Percentiles rank a stretch among this genome's conserved stretches.
phyloP scores from a whole-genome alignment of 768 basidiomycete genomes.

The Collybia sp. region DNA sequence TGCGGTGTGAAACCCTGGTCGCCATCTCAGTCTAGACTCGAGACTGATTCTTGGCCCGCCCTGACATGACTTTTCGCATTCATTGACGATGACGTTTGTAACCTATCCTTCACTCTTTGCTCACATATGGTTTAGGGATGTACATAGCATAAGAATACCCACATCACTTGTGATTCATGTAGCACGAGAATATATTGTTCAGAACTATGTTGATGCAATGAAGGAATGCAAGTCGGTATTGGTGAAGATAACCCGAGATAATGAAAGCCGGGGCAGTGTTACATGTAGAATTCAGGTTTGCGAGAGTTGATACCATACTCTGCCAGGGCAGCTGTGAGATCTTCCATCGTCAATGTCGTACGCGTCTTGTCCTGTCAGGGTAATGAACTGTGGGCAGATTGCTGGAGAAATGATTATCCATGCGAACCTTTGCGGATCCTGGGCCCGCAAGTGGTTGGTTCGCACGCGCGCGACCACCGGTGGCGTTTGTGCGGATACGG shows the following conservation, averaged over 20 bases:
- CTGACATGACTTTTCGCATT: too few species aligned
- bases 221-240: too few species aligned
- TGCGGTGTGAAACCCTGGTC: too few species aligned
- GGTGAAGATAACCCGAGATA: background rate
- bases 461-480: slow-evolving; percentile 64
- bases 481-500: slow-evolving; percentile 86
- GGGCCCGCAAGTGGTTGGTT: slow-evolving; percentile 54
- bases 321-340: slow-evolving; percentile 85
- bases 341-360: slow-evolving; percentile 96
- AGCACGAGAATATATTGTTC: too few species aligned
- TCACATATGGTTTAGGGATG: too few species aligned
- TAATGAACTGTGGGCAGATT: slow-evolving; percentile 1
- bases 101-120: too few species aligned
- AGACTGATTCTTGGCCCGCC: too few species aligned
- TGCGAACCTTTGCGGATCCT: slow-evolving; percentile 58
- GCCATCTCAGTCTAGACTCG: too few species aligned
- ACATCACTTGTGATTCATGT: too few species aligned
- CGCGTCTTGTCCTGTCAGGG: slow-evolving; percentile 74
- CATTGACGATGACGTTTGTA: too few species aligned
- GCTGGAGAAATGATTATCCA: background rate
- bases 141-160: too few species aligned
- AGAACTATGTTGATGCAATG: too few species aligned
- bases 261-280: background rate
- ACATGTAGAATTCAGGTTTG: slow-evolving; percentile 94
- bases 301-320: slow-evolving; percentile 95